A percentile compares a stretch with the other conserved stretches of the same genome.
Evolutionary conservation across 2,329 filamentous ascomycete species (phyloP).

Genomic region (Colletotrichum aenigma): DNA sequence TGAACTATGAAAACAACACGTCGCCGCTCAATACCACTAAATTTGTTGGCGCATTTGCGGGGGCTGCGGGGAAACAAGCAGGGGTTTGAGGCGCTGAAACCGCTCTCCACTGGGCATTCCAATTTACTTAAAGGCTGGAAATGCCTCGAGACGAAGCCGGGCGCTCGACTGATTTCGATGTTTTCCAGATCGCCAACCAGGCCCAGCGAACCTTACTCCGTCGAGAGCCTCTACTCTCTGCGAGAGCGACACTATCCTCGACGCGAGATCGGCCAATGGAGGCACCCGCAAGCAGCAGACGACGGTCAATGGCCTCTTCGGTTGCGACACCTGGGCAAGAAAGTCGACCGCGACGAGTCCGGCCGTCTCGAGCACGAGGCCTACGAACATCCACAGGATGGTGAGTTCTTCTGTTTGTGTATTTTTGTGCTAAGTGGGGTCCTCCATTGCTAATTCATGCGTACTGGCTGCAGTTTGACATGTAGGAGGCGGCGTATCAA

Average conservation of each 20-base stretch:
- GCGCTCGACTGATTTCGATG: background rate
- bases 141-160: conserved; percentile 10
- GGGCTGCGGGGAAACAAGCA: background rate
- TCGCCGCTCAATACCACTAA: background rate
- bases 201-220: background rate
- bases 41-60: background rate
- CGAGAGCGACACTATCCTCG: background rate
- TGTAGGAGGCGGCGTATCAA: conserved; percentile 39
- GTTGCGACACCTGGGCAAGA: background rate
- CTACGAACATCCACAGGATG: conserved; percentile 12
- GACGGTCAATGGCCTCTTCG: background rate
- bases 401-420: background rate
- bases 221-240: background rate
- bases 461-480: conserved; percentile 28
- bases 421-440: background rate
- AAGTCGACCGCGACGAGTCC: background rate
- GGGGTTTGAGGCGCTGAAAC: background rate
- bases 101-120: background rate
- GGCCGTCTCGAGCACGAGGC: conserved; percentile 1
- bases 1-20: background rate
- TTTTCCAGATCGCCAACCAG: background rate
- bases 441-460: background rate
- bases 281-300: background rate
- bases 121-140: background rate
- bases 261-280: background rate